Base-by-base conservation (phyloP, 2,329 filamentous ascomycete genomes). In the Ceratocystiopsis sp. region DNA sequence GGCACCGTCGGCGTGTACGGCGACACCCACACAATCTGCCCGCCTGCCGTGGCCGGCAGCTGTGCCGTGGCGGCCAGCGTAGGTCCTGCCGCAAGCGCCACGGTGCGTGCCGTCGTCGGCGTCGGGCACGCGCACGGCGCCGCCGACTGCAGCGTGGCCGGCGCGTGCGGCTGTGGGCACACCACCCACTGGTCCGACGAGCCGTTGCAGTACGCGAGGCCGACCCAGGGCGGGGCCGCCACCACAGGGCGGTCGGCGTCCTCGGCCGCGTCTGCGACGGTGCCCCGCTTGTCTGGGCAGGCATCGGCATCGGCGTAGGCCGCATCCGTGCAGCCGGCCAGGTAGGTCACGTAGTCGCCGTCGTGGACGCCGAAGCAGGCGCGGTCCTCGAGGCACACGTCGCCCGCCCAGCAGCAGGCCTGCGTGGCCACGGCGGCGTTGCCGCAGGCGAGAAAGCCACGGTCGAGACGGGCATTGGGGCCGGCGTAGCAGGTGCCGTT, bases 281-380 rank as follows among this genome's bases (percentile, higher is more conserved):
- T 11, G 9, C 33, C 33, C 1, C 39, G 48, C 47, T 63, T 64
- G 45, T 56, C 38, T 0, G 61, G 61, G 45, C 61, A 64, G 41
- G 47, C 57, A 15, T 39, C 32, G n/a, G 19, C 19, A 4, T 37
- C 32, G 39, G 57, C 51, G 14, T 48, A 37, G 45, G 61, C 61
- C 2, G 47, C 46, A 36, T 63, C 58, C 19, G 55, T 61, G 48
- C 60, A 63, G 13, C 59, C 61, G 4, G 59, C 54, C 15, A 59
- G 51, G 35, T 63, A 64, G 3, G 60, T 64, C 16, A 54, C 44
- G n/a, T 54, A 55, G 46, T 48, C 59, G 45, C 50, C 54, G 35
- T 48, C 50, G 32, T 53, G 48, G 21, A 47, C 25, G 35, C 48
- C 51, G 33, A 41, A 50, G 44, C 51, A 52, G 41, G 50, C 50